These are phyloP conservation scores for Zymoseptoria crescenta DNA, from an alignment of 2,329 filamentous ascomycete genomes.

Conservation along the genomic window DNA sequence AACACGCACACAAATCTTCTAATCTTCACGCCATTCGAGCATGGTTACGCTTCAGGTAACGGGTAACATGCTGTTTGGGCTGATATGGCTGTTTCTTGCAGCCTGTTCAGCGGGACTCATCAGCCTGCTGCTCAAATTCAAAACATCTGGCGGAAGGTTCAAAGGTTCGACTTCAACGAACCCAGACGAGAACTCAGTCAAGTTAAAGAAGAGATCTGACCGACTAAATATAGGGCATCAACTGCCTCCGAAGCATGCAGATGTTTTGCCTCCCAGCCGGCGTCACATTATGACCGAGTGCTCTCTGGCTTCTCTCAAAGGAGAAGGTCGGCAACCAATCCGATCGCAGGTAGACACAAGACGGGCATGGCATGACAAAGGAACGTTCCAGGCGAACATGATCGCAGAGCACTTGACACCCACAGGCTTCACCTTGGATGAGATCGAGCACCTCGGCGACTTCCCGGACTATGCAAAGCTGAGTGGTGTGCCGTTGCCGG, in stretches of 20 bases:
- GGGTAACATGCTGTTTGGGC: background rate
- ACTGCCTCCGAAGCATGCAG: slow-evolving; percentile 34
- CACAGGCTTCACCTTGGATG: slow-evolving; percentile 61
- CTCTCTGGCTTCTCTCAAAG: slow-evolving; percentile 19
- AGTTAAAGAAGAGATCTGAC: background rate
- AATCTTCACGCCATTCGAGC: too few species aligned
- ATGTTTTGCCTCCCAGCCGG: slow-evolving; percentile 47
- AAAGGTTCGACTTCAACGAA: background rate
- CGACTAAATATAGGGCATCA: background rate
- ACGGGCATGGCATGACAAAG: slow-evolving; percentile 19
- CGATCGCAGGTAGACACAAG: slow-evolving; percentile 16
- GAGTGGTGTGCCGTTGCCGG: slow-evolving; percentile 65
- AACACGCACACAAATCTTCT: background rate
- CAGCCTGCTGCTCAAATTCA: background rate
- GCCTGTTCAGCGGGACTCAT: background rate
- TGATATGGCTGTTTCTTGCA: background rate
- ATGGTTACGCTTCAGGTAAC: background rate
- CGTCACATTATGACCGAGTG: slow-evolving; percentile 39
- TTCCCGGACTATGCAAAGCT: slow-evolving; percentile 73
- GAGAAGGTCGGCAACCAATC: slow-evolving; percentile 21
- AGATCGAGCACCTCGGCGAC: slow-evolving; percentile 62
- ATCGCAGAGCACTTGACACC: slow-evolving; percentile 38
- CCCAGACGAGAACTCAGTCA: background rate
- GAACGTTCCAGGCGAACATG: slow-evolving; percentile 14
- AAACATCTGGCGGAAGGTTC: background rate